Evolutionary conservation across 2,329 filamentous ascomycete genomes (phyloP).

Genomic region (Teratosphaeriaceae sp.): DNA sequence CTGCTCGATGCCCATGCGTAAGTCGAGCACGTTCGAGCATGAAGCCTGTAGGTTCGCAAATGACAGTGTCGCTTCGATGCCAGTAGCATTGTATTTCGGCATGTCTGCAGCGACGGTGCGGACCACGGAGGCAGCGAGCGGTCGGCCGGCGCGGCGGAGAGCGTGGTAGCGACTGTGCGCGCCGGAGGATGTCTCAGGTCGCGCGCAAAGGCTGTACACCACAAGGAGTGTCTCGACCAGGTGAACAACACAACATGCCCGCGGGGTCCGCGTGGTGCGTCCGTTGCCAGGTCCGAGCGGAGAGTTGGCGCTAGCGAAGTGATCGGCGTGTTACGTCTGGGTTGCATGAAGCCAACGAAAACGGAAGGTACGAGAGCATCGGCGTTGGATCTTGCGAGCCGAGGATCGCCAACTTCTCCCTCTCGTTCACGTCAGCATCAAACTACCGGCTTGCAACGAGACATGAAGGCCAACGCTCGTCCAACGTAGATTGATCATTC

Average conservation of each 20-base stretch:
- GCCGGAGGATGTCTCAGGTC: too few species aligned
- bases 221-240: neutral
- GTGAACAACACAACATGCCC: neutral
- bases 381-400: neutral
- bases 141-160: too few species aligned
- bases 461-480: too few species aligned
- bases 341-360: neutral
- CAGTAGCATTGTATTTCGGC: conserved; percentile 25
- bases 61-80: conserved; percentile 21
- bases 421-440: too few species aligned
- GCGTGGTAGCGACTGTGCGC: neutral
- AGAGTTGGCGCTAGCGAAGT: neutral
- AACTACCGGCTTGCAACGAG: too few species aligned
- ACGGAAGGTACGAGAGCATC: neutral
- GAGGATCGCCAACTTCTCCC: too few species aligned
- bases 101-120: conserved; percentile 11
- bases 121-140: neutral
- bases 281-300: too few species aligned
- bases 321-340: too few species aligned
- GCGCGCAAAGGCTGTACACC: too few species aligned
- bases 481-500: too few species aligned
- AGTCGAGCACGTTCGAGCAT: conserved; percentile 14
- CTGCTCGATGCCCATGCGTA: conserved; percentile 12
- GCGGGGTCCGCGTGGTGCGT: neutral
- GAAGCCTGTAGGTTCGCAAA: conserved; percentile 17